A percentile compares a stretch with the other conserved stretches of the same genome.
phyloP scores from a whole-genome alignment of 306 rosid species.

The Pterocarpus macrocarpus region DNA sequence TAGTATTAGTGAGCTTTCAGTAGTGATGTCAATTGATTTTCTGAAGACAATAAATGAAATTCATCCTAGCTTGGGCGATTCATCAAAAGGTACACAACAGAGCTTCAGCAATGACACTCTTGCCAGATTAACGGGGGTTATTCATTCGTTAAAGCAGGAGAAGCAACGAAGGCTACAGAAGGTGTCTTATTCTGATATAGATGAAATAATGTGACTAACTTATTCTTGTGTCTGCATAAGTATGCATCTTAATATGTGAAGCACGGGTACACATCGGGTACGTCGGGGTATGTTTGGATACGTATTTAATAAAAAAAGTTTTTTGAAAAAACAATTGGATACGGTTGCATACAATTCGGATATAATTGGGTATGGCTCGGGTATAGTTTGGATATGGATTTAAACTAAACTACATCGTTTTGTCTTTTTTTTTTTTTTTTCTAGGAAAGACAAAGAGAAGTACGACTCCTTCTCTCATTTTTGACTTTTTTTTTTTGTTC shows the following conservation, averaged over 20 bases:
- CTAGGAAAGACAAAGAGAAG: too few species aligned
- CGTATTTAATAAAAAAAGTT: too few species aligned
- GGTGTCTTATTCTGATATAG: constrained; percentile 60
- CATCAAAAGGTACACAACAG: constrained; percentile 53
- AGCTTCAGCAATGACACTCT: constrained; percentile 89
- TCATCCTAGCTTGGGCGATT: constrained; percentile 79
- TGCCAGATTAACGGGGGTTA: constrained; percentile 75
- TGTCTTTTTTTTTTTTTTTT: too few species aligned
- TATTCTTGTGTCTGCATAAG: constrained; percentile 23
- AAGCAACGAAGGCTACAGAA: constrained; percentile 77
- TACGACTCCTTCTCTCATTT: too few species aligned
- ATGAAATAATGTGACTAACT: constrained; percentile 20
- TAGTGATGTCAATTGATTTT: constrained; percentile 78
- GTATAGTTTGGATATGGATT: too few species aligned
- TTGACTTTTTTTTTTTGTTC: too few species aligned
- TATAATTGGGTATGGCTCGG: too few species aligned
- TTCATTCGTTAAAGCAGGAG: constrained; percentile 72
- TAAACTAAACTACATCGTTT: too few species aligned
- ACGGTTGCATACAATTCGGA: too few species aligned
- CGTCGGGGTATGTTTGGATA: too few species aligned
- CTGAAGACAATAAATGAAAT: constrained; percentile 62
- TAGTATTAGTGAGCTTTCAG: constrained; percentile 68
- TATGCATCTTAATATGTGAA: constrained; percentile 1
- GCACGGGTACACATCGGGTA: too few species aligned
- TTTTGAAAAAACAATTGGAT: too few species aligned